Evolutionary conservation across 306 rosid species (phyloP), one percentile per base, ranked within the genome.

Genomic region (Coriaria nepalensis): DNA sequence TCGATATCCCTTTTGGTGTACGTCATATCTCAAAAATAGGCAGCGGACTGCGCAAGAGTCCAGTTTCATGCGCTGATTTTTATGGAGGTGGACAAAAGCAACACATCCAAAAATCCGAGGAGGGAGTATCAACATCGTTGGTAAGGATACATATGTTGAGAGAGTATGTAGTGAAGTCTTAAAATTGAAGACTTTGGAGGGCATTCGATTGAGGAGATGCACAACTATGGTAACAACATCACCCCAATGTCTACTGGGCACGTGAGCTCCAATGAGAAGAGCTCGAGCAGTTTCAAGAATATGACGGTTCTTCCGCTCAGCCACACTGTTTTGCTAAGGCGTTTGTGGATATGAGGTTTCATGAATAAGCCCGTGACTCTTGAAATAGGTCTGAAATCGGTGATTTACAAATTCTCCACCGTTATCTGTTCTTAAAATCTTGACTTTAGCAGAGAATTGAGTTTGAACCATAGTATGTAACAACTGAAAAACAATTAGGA

Each of bases 341-440:
- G 62, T 59, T 4, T 60, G 44, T 41, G 66, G 8, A 12, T 53
- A 59, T 0, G 43, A 47, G 40, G 48, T 59, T 47, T 67, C 67
- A 60, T 67, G 67, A 0, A 53, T 8, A 5, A 59, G 15, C 6
- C 66, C 47, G 47, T 59, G 37, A 0, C 0, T 0, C 2, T 52
- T 32, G 13, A 65, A 65, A 8, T 53, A 57, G 14, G 4, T 12
- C 5, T 5, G 15, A 45, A 45, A 14, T 11, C 14, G 5, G 5
- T 45, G 49, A 45, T 57, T 65, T 5, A 50, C 37, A 37, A 35
- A 65, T 8, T 57, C 64, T 2, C 55, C 55, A 9, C 54, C 45
- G 52, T 65, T 65, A 34, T 65, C 45, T 0, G 45, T 57, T 5
- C 41, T 13, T 3, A 50, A 43, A 10, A 57, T 6, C 13, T 13